Base-by-base conservation (phyloP, 768 basidiomycete genomes). In the Calocybe indica region DNA sequence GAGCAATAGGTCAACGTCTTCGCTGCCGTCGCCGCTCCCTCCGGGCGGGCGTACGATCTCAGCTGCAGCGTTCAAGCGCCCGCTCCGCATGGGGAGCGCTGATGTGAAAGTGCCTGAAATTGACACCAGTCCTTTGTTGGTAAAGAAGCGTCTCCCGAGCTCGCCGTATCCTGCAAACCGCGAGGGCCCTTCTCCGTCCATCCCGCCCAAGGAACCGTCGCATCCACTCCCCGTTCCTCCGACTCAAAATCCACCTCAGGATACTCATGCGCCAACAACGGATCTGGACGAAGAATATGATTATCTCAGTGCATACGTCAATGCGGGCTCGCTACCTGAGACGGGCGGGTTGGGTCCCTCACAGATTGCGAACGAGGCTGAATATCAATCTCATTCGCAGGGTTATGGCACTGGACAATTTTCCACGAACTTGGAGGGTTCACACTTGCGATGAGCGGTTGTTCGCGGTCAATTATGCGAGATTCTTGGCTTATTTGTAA, bases 51-150 rank as follows among this genome's bases (percentile, higher is more conserved):
- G 82, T 37, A 90, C 79, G 47, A 88, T 90, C 45, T 78, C 84
- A 2, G 87, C 86, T 0, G 83, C 85, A 5, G 86, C 86, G 22
- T 90, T 90, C 64, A 78, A 75, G 56, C 70, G 83, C 29, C 79
- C 74, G 31, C 59, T 55, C 1, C 68, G 70, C 14, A 59, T 63
- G 35, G 54, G 57, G 32, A 66, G 62, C 39, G 40, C 38, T 39
- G 58, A 63, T 10, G 51, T 47, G 31, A 42, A 57, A 11, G 35
- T 54, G n/a, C 60, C 59, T 7, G 57, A 66, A 6, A 67, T 67
- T 15, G 80, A 80, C 42, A 72, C 68, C 44, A 74, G 60, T 35
- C 80, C 78, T 35, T 51, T 80, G 47, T 62, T 65, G 32, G 52
- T 76, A 37, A 76, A 72, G 64, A 82, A 76, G 56, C 73, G 73